Base-by-base conservation (phyloP, 495 filamentous ascomycete genomes). In the Sordaria brevicollis region DNA sequence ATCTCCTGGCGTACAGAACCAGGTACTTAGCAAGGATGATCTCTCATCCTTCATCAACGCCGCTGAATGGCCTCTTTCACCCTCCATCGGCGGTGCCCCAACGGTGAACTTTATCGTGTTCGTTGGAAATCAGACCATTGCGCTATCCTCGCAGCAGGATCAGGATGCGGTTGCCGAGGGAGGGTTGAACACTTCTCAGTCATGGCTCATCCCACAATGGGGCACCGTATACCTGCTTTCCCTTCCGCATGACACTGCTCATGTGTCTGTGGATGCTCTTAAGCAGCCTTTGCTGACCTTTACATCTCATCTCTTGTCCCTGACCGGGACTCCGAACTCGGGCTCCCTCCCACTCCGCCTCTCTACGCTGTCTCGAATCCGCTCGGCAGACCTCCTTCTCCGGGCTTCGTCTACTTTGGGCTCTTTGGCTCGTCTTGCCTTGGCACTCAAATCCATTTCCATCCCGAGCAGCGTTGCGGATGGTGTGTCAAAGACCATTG, bases 141-240 rank as follows among this genome's bases (percentile, higher is more conserved):
- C 74, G 2, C 66, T 74, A 15, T 54, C 72, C 1, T 71, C 74
- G 11, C 37, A 69, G 36, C 62, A 17, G 25, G 70, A 38, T 67
- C 70, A 65, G 83, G 92, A 62, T 33, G 29, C 49, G 57, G 78
- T 90, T 13, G 86, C 93, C 54, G 88, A 89, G 73, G 88, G 31
- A 2, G 13, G 17, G 17, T 25, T 88, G 35, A 88, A 86, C 66
- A 86, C 87, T n/a, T 91, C 89, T 2, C 93, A 90, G 39, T 95
- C 92, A 68, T 99, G 94, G 92, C 84, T 98, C 65, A 89, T 98
- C 21, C 96, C 96, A 0, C 95, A 99, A 83, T 98, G 96, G 96
- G 95, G 95, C 67, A 93, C 94, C 10, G 91, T 97, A 15, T 89
- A 90, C 76, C 89, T 97, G 65, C 81, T 96, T 43, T 91, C 94